Conservation (phyloP, 2,329 filamentous ascomycete genomes). For the Microcyclospora pomicola region DNA sequence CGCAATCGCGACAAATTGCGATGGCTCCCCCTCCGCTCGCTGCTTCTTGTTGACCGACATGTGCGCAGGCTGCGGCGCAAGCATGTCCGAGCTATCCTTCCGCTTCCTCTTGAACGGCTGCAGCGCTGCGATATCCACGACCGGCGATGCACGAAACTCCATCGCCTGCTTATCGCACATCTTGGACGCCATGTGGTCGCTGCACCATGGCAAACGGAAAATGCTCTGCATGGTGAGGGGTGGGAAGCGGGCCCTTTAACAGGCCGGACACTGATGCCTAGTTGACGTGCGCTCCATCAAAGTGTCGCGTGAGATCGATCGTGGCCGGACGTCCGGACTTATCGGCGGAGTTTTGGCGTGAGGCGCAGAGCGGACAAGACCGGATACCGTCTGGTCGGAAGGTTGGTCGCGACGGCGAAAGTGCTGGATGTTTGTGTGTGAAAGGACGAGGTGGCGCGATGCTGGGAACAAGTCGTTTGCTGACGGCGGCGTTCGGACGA, state of each 20-base stretch:
- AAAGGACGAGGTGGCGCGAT: too few relatives aligned
- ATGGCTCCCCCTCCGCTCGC: background rate
- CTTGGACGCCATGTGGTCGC: constrained; percentile 22
- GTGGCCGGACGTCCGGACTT: too few relatives aligned
- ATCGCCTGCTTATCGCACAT: constrained; percentile 30
- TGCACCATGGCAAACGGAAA: constrained; percentile 37
- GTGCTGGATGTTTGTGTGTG: too few relatives aligned
- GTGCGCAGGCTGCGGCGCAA: constrained; percentile 10
- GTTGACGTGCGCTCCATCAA: constrained; percentile 14
- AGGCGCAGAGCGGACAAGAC: too few relatives aligned
- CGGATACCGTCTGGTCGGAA: too few relatives aligned
- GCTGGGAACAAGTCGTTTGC: too few relatives aligned
- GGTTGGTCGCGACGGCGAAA: too few relatives aligned
- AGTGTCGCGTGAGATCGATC: background rate
- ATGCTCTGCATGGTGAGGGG: constrained; percentile 34
- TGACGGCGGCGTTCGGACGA: too few relatives aligned
- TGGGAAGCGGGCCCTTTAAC: constrained; percentile 6
- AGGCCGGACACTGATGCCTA: constrained; percentile 8
- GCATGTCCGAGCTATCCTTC: constrained; percentile 33
- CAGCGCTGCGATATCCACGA: constrained; percentile 33
- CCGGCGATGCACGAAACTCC: constrained; percentile 29
- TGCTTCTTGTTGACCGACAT: constrained; percentile 1
- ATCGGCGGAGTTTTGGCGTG: too few relatives aligned
- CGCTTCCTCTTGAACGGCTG: constrained; percentile 47
- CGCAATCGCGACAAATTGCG: background rate